phyloP scores from a whole-genome alignment of 306 rosid species.

The Lathyrus tuberosus region DNA sequence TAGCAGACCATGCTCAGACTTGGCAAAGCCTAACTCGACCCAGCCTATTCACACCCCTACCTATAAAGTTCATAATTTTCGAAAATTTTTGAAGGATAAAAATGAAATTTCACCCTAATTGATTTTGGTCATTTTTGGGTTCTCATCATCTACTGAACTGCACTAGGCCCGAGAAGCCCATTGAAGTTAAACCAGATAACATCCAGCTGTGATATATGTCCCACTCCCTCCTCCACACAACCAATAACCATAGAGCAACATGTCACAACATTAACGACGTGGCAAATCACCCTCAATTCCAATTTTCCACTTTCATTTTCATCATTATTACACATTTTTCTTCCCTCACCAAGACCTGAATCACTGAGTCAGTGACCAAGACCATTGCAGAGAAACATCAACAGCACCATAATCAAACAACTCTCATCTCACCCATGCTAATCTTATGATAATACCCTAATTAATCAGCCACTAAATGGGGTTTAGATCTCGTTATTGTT shows the following conservation, averaged over 20 bases:
- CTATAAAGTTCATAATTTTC: too few relatives aligned
- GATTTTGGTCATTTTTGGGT: too few relatives aligned
- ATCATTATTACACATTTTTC: too few relatives aligned
- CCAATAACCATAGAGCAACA: slow-evolving; percentile 22
- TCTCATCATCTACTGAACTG: too few relatives aligned
- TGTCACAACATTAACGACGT: slow-evolving; percentile 29
- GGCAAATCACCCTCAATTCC: background rate
- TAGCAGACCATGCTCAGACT: too few relatives aligned
- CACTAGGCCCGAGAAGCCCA: background rate
- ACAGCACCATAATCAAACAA: background rate
- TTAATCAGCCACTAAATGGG: background rate
- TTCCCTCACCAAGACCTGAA: background rate
- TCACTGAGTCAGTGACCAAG: background rate
- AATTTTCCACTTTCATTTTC: background rate
- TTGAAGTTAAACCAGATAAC: background rate
- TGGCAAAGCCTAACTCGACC: too few relatives aligned
- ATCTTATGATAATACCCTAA: background rate
- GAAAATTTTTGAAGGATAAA: too few relatives aligned
- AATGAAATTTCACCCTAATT: too few relatives aligned
- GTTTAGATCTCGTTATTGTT: slow-evolving; percentile 5
- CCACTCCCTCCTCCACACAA: background rate
- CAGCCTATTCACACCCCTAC: too few relatives aligned
- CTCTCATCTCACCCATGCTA: background rate
- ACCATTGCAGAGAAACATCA: background rate
- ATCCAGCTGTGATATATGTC: background rate